Evolutionary conservation across 2,329 filamentous ascomycete genomes (phyloP), one percentile per base, ranked within the genome.

Genomic region (Alternaria triticina): DNA sequence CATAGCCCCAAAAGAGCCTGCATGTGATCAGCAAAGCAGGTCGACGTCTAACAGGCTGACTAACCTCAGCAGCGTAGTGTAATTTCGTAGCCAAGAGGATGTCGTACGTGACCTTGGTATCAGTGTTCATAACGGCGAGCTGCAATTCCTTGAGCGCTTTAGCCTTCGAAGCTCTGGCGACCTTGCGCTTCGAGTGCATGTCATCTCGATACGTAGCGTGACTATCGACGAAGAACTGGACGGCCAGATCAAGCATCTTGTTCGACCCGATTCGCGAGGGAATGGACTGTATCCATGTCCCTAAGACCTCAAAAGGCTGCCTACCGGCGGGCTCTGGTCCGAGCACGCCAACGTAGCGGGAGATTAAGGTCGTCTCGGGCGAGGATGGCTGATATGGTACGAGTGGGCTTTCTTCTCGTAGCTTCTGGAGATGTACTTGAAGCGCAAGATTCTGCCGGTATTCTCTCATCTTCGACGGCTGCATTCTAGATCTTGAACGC

Each of bases 41-140:
- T 15, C 33, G 12, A 6, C 17, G 33, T 6, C 10, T 2, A 2
- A 20, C 2, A 17, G 27, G 4, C 15, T 13, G 12, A 11, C 66
- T 17, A 57, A 75, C 74, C 59, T 77, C 74, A 15, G 74, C 73
- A 23, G 70, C 70, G 33, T 72, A 75, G 46, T 76, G 74, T 56
- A 75, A 60, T 46, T 77, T 77, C 4, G 73, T 76, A 6, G 73
- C 72, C 11, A 77, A 20, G 2, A 72, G 57, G 33, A 74, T 60
- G 3, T 77, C 74, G 27, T 77, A 76, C 1, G 64, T 75, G 12
- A 67, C 60, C 2, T 54, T 44, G 9, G 50, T 64, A 9, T 61
- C 54, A 8, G 63, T 40, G 8, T 66, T 50, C 5, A 65, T 59
- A 0, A 75, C 64, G 7, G 63, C 65, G 12, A 75, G 59, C 28